Evolutionary conservation across 768 basidiomycete genomes (phyloP).

Genomic region (Macrocybe gigantea): DNA sequence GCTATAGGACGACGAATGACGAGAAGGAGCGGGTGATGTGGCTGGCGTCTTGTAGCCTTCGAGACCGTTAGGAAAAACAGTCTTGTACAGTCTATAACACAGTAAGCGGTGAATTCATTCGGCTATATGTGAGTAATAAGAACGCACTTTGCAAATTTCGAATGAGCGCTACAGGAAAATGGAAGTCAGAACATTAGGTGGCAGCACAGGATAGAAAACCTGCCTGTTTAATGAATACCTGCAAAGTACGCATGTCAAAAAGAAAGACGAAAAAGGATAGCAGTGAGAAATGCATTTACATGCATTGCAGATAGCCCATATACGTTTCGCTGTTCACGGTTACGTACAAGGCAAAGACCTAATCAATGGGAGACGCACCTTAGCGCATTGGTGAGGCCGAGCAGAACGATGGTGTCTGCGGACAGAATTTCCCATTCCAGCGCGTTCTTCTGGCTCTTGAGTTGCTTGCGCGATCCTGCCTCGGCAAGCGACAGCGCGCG

Average conservation of each 20-base stretch:
- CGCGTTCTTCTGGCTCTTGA: slow-evolving; percentile 38
- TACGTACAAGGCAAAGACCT: neutral
- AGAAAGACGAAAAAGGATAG: neutral
- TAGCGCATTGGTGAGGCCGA: slow-evolving; percentile 66
- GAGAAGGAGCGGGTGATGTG: slow-evolving; percentile 27
- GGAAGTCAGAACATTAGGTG: neutral
- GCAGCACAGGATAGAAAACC: slow-evolving; percentile 5
- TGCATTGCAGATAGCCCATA: slow-evolving; percentile 73
- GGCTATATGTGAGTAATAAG: no score
- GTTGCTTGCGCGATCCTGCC: slow-evolving; percentile 50
- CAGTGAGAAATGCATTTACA: slow-evolving; percentile 37
- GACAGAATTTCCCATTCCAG: slow-evolving; percentile 74
- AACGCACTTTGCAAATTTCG: slow-evolving; percentile 65
- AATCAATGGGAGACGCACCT: slow-evolving; percentile 35
- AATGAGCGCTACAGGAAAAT: slow-evolving; percentile 46
- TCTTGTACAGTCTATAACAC: slow-evolving; percentile 49
- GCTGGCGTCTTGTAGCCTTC: slow-evolving; percentile 34
- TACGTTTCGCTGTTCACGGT: slow-evolving; percentile 58
- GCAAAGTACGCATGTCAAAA: slow-evolving; percentile 2
- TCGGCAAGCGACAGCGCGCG: slow-evolving; percentile 52
- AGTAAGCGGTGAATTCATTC: no score
- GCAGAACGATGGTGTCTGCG: slow-evolving; percentile 65
- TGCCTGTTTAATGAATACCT: slow-evolving; percentile 50
- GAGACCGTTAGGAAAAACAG: slow-evolving; percentile 59
- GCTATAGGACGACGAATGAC: slow-evolving; percentile 20